phyloP scores from a whole-genome alignment of 208 protist genomes.

The Lotmaria passim region DNA sequence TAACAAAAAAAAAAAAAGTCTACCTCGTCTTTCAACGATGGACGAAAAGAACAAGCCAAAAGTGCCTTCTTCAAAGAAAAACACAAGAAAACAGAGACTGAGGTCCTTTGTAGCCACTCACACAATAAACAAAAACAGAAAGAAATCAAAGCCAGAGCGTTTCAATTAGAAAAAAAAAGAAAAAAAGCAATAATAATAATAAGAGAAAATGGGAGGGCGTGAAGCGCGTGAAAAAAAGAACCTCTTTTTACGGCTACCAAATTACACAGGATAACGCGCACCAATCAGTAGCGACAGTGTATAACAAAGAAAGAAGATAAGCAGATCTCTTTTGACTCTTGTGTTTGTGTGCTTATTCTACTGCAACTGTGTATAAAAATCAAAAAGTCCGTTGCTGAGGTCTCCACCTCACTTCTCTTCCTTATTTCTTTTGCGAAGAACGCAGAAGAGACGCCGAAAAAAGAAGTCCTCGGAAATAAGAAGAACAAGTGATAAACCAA shows the following conservation, averaged over 20 bases:
- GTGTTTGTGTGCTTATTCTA: not conserved
- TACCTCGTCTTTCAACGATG: not conserved
- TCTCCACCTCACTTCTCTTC: no score
- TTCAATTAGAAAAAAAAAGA: not conserved
- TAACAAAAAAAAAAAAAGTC: conserved; percentile 19
- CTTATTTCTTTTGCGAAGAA: not conserved
- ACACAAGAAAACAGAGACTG: no score
- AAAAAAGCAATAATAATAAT: conserved; percentile 6
- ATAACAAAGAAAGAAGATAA: conserved; percentile 16
- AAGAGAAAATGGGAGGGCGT: no score
- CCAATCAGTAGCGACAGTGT: not conserved
- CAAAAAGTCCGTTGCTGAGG: no score
- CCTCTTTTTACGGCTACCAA: no score
- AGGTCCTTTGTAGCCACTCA: no score
- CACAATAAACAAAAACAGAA: no score
- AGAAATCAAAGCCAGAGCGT: not conserved
- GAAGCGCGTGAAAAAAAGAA: no score
- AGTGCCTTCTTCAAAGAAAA: not conserved
- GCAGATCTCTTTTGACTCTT: not conserved
- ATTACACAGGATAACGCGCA: not conserved
- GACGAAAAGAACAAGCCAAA: conserved; percentile 13
- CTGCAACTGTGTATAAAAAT: no score
- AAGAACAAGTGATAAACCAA: not conserved
- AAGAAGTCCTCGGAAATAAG: not conserved
- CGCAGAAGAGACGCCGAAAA: no score